phyloP scores from a whole-genome alignment of 2,329 filamentous ascomycete species.

The Helicocarpus griseus region DNA sequence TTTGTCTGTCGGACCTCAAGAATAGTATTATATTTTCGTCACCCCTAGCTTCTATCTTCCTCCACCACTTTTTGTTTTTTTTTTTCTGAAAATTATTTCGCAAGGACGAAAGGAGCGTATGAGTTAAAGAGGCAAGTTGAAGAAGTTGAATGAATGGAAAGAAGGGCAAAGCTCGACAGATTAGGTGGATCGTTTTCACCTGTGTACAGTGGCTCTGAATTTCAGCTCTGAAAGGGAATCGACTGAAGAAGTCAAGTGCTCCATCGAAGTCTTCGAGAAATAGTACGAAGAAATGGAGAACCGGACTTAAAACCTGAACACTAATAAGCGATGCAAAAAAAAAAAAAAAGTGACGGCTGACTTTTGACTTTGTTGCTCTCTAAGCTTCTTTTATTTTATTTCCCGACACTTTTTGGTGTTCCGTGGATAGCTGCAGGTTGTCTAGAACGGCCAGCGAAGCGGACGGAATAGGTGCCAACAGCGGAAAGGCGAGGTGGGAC shows the following conservation, averaged over 20 bases:
- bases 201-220: conserved; percentile 17
- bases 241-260: conserved; percentile 16
- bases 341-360: background rate
- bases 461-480: too few species aligned
- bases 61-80: background rate
- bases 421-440: background rate
- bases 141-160: conserved; percentile 8
- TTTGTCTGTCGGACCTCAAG: background rate
- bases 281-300: background rate
- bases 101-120: background rate
- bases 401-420: background rate
- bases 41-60: background rate
- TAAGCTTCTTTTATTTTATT: background rate
- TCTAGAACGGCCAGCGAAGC: background rate
- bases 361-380: background rate
- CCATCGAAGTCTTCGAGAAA: conserved; percentile 16
- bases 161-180: conserved; percentile 3
- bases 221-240: conserved; percentile 17
- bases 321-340: background rate
- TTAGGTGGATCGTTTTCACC: conserved; percentile 12
- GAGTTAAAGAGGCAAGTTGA: background rate
- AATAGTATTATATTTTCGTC: background rate
- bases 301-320: background rate
- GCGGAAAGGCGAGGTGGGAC: too few species aligned
- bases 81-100: background rate